phyloP scores from a whole-genome alignment of 345 rosid species.

The Hypericum androsaemum region DNA sequence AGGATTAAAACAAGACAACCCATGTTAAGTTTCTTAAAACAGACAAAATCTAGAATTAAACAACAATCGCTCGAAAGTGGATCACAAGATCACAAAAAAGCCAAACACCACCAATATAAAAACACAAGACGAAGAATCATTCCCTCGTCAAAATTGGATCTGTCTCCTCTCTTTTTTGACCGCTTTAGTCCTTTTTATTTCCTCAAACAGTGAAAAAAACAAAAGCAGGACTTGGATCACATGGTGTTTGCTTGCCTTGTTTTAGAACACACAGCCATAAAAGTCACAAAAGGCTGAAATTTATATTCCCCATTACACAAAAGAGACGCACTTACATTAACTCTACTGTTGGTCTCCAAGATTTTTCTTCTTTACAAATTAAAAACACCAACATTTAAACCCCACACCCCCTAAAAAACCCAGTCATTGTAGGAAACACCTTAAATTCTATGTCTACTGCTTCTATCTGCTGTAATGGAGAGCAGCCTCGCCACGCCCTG shows the following conservation, averaged over 20 bases:
- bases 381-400: constrained; percentile 2
- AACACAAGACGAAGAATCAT: too few relatives aligned
- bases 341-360: background rate
- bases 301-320: too few relatives aligned
- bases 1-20: too few relatives aligned
- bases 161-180: background rate
- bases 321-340: too few relatives aligned
- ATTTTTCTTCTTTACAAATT: constrained; percentile 2
- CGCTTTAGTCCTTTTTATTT: background rate
- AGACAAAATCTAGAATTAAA: too few relatives aligned
- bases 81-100: too few relatives aligned
- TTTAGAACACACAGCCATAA: too few relatives aligned
- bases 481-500: constrained; percentile 85
- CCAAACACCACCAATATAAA: too few relatives aligned
- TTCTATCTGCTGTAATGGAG: constrained; percentile 48
- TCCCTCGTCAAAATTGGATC: background rate
- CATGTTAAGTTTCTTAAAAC: too few relatives aligned
- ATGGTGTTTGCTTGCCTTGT: too few relatives aligned
- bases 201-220: background rate
- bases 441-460: constrained; percentile 44
- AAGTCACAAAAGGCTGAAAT: too few relatives aligned
- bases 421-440: background rate
- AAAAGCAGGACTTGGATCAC: background rate
- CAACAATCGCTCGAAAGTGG: too few relatives aligned
- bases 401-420: constrained; percentile 1